These are phyloP conservation scores for Lactarius hengduanensis DNA, from an alignment of 768 basidiomycete genomes.

Conservation along the genomic window DNA sequence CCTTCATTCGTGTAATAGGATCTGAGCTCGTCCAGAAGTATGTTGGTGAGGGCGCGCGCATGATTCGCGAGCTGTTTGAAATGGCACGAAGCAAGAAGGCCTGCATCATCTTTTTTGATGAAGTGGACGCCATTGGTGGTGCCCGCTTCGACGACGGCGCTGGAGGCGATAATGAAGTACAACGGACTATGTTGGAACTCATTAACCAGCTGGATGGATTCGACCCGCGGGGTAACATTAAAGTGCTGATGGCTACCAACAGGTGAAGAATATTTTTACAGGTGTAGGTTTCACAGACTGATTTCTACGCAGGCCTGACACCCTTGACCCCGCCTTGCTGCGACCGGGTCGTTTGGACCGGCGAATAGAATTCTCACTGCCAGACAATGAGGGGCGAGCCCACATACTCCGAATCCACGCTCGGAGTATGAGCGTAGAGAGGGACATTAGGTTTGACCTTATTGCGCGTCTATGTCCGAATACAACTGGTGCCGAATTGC, in stretches of 20 bases:
- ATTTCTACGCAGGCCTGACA: constrained; percentile 75
- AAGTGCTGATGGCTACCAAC: constrained; percentile 99
- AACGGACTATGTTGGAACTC: constrained; percentile 97
- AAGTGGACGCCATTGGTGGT: constrained; percentile 97
- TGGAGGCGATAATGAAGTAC: constrained; percentile 98
- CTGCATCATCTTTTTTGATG: constrained; percentile 99
- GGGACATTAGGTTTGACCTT: constrained; percentile 95
- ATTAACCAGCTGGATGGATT: constrained; percentile 99
- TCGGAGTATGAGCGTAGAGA: constrained; percentile 95
- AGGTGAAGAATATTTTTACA: constrained; percentile 48
- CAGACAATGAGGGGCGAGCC: constrained; percentile 93
- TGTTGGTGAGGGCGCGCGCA: constrained; percentile 97
- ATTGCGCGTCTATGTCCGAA: constrained; percentile 97
- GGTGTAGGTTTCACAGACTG: constrained; percentile 9
- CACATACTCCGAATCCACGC: constrained; percentile 98
- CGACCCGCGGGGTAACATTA: constrained; percentile 98
- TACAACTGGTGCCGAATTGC: constrained; percentile 97
- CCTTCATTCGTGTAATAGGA: constrained; percentile 98
- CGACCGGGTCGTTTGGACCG: constrained; percentile 96
- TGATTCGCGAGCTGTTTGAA: constrained; percentile 98
- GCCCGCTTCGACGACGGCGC: constrained; percentile 98
- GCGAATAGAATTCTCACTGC: constrained; percentile 93
- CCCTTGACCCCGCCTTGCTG: constrained; percentile 92
- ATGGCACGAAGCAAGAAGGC: constrained; percentile 99
- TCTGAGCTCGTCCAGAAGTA: constrained; percentile 99